A percentile compares a stretch with the other conserved stretches of the same genome.
These are phyloP conservation scores for Cunninghamia lanceolata DNA, from an alignment of 75 land plant species.

Conservation along the genomic window DNA sequence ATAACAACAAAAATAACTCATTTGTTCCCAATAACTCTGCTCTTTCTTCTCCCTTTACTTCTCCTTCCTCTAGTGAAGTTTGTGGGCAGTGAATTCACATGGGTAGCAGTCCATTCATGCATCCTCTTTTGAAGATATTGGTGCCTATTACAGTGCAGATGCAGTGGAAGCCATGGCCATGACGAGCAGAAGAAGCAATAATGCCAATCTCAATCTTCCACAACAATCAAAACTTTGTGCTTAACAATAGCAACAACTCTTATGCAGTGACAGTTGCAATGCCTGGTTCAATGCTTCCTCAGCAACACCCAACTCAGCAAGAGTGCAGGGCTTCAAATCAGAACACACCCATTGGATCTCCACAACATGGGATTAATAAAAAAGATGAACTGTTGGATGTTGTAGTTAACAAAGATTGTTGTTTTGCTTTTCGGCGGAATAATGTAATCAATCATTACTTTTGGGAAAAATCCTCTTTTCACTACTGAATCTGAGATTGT, in stretches of 20 bases:
- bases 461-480: background rate
- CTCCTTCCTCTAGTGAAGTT: conserved; percentile 28
- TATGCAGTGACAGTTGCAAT: background rate
- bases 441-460: background rate
- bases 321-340: conserved; percentile 44
- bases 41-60: conserved; percentile 22
- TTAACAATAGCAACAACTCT: background rate
- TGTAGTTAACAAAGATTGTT: background rate
- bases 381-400: conserved; percentile 12
- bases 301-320: conserved; percentile 28
- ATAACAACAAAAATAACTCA: background rate
- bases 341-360: conserved; percentile 47
- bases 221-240: background rate
- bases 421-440: background rate
- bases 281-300: too few species aligned
- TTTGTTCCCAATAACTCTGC: background rate
- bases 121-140: background rate
- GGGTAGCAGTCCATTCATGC: conserved; percentile 16
- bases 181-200: background rate
- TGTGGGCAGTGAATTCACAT: conserved; percentile 10
- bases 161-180: conserved; percentile 16
- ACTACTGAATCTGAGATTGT: background rate
- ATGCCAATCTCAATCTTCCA: background rate
- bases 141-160: conserved; percentile 29
- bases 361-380: conserved; percentile 11